phyloP scores from a whole-genome alignment of 2,329 filamentous ascomycete species.

The Aschersonia sp. region DNA sequence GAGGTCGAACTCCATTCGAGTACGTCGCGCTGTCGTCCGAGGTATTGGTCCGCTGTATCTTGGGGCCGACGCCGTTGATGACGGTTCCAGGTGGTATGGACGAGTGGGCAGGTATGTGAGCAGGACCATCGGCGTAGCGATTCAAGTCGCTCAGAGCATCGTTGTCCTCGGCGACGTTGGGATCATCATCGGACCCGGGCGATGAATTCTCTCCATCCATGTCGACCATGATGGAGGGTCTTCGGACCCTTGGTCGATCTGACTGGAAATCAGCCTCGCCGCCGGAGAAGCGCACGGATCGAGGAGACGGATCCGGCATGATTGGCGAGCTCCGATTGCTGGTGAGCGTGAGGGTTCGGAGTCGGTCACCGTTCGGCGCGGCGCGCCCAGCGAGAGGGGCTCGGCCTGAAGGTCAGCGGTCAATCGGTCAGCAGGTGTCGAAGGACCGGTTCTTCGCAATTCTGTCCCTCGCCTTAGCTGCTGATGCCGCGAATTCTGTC shows the following conservation, averaged over 20 bases:
- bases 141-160: constrained; percentile 30
- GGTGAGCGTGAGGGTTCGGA: background rate
- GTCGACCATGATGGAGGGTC: constrained; percentile 14
- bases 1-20: constrained; percentile 29
- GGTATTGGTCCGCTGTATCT: constrained; percentile 22
- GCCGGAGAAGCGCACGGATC: constrained; percentile 41
- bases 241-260: constrained; percentile 26
- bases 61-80: constrained; percentile 23
- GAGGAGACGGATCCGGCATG: constrained; percentile 35
- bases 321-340: constrained; percentile 1
- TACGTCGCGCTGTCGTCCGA: constrained; percentile 14
- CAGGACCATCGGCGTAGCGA: constrained; percentile 26
- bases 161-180: constrained; percentile 30
- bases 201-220: constrained; percentile 12
- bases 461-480: background rate
- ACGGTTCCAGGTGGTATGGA: constrained; percentile 24
- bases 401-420: constrained; percentile 3
- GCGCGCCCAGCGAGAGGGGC: constrained; percentile 2
- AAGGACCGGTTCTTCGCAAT: too few species aligned
- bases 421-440: background rate
- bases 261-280: constrained; percentile 26
- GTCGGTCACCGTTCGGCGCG: background rate
- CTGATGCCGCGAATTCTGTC: background rate
- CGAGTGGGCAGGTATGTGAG: constrained; percentile 12
- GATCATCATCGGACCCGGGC: constrained; percentile 20